Evolutionary conservation across 2,329 filamentous ascomycete genomes (phyloP).

Genomic region (Venturia aucupariae): DNA sequence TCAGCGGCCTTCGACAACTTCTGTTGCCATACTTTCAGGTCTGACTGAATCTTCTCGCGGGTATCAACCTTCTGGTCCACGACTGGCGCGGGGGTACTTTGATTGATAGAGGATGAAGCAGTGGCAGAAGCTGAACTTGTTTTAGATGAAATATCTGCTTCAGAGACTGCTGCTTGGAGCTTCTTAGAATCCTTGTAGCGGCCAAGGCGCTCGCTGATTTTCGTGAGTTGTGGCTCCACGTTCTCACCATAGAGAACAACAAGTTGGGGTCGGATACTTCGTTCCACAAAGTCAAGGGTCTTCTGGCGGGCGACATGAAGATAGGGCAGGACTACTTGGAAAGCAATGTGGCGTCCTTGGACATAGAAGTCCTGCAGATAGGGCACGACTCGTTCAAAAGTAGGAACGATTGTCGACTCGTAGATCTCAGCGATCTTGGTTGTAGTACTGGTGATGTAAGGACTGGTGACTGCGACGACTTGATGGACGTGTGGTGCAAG

Average conservation of each 20-base stretch:
- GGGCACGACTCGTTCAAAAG: conserved; percentile 65
- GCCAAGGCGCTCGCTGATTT: conserved; percentile 83
- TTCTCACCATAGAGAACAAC: conserved; percentile 78
- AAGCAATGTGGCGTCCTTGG: conserved; percentile 55
- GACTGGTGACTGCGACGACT: conserved; percentile 47
- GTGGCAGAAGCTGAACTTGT: conserved; percentile 13
- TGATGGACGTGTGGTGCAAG: conserved; percentile 67
- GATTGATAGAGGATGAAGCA: conserved; percentile 1
- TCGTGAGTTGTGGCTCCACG: conserved; percentile 87
- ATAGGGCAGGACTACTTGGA: conserved; percentile 63
- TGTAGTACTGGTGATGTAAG: conserved; percentile 62
- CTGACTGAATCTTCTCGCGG: conserved; percentile 58
- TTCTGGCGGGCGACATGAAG: conserved; percentile 62
- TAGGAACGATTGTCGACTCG: conserved; percentile 62
- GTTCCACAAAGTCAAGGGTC: conserved; percentile 60
- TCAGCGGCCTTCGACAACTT: conserved; percentile 82
- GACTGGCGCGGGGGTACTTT: conserved; percentile 20
- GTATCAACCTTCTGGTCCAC: background rate
- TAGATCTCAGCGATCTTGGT: conserved; percentile 59
- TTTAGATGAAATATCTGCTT: conserved; percentile 34
- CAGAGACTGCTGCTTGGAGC: conserved; percentile 47
- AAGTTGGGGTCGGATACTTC: conserved; percentile 71
- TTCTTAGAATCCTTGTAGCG: conserved; percentile 60
- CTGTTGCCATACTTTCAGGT: conserved; percentile 76
- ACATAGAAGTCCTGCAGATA: conserved; percentile 62